Conservation (phyloP, 768 basidiomycete species). For the Leccinum pellstonianum region DNA sequence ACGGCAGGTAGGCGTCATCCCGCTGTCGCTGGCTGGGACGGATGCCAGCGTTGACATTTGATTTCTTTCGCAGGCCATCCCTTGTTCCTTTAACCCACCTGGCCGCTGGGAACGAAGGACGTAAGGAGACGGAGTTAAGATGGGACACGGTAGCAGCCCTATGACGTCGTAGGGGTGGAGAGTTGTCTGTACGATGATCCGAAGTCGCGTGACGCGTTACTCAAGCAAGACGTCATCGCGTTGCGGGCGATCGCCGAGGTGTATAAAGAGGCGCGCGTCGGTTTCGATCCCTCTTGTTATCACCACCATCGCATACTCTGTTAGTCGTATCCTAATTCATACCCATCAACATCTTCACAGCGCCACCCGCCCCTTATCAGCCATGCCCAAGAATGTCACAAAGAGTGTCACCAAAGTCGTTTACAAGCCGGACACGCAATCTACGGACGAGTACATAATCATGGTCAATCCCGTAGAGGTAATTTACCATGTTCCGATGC, state of each 20-base stretch:
- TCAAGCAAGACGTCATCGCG: constrained; percentile 22
- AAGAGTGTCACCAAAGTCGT: constrained; percentile 67
- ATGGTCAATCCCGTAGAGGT: constrained; percentile 70
- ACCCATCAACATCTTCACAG: constrained; percentile 4
- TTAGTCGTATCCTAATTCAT: constrained; percentile 17
- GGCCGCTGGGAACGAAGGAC: constrained; percentile 13
- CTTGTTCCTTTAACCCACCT: constrained; percentile 48
- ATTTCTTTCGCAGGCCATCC: constrained; percentile 43
- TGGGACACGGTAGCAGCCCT: constrained; percentile 25
- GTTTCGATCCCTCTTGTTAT: not conserved
- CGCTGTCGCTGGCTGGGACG: not conserved
- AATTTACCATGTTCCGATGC: constrained; percentile 18
- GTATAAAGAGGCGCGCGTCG: constrained; percentile 27
- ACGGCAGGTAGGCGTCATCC: constrained; percentile 64
- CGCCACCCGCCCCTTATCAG: constrained; percentile 5
- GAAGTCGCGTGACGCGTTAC: constrained; percentile 31
- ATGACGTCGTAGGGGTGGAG: constrained; percentile 9
- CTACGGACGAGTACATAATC: constrained; percentile 70
- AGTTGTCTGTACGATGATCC: constrained; percentile 3
- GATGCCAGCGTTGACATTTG: not conserved
- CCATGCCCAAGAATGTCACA: constrained; percentile 49
- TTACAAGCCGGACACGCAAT: constrained; percentile 74
- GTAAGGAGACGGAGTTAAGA: constrained; percentile 15
- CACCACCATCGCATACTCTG: not conserved
- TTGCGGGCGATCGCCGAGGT: constrained; percentile 21